phyloP scores from a whole-genome alignment of 768 basidiomycete species.

The Termitomyces bulborhizus region DNA sequence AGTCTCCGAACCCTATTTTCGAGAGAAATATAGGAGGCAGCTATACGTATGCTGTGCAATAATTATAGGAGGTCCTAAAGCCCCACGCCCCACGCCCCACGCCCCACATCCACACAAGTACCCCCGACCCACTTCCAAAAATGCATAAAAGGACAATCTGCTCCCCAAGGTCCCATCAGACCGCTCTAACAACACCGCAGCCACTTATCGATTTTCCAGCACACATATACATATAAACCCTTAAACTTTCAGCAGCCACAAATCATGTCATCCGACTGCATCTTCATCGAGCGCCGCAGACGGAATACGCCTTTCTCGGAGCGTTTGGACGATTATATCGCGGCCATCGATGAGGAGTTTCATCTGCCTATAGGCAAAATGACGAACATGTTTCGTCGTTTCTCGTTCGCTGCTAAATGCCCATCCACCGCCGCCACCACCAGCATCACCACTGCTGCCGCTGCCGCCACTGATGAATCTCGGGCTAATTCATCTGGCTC shows the following conservation, averaged over 20 bases:
- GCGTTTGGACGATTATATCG: slow-evolving; percentile 1
- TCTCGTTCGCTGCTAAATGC: not conserved
- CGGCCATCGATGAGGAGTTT: slow-evolving; percentile 4
- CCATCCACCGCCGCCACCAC: not conserved
- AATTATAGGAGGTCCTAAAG: not conserved
- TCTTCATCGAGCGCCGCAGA: not conserved
- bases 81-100: not conserved
- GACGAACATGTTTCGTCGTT: not conserved
- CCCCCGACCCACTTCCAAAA: not conserved
- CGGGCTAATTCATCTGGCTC: not conserved
- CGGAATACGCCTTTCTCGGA: not conserved
- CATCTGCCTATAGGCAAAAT: slow-evolving; percentile 4
- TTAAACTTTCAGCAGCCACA: no score
- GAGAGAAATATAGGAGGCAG: not conserved
- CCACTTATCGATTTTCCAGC: no score
- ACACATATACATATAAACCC: no score
- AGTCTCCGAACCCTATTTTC: not conserved
- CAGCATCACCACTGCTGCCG: no score
- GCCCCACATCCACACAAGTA: not conserved
- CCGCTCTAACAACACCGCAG: not conserved
- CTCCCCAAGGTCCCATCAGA: no score
- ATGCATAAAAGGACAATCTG: not conserved
- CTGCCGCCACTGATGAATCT: not conserved
- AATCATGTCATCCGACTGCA: not conserved
- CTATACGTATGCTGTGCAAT: not conserved